Conservation (phyloP, 352 stramenopile species). For the Pythium pyrilobum region DNA sequence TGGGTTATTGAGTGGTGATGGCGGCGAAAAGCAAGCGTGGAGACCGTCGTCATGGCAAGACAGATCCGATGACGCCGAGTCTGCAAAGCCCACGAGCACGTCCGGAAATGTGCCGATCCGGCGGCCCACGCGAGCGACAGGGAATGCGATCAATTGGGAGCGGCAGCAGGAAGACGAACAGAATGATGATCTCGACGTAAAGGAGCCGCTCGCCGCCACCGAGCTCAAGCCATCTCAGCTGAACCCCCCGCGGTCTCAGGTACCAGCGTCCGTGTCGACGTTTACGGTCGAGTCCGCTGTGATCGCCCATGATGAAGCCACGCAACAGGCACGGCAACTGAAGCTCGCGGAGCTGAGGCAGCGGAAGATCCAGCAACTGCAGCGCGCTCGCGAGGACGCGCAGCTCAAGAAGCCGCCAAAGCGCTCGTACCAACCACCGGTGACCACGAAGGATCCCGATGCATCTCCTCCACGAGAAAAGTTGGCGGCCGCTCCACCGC, state of each 20-base stretch:
- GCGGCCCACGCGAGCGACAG: too few relatives aligned
- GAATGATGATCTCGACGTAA: too few relatives aligned
- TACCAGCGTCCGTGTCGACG: not conserved
- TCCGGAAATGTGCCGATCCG: too few relatives aligned
- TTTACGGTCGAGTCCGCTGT: constrained; percentile 1
- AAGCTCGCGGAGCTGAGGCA: constrained; percentile 43
- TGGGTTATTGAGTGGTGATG: too few relatives aligned
- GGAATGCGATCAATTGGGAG: not conserved
- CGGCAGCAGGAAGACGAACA: not conserved
- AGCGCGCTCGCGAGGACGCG: constrained; percentile 34
- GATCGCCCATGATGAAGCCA: constrained; percentile 8
- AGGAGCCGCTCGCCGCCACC: too few relatives aligned
- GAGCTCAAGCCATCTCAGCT: too few relatives aligned
- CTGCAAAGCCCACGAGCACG: too few relatives aligned
- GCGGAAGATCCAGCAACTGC: constrained; percentile 61
- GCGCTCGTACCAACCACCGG: not conserved
- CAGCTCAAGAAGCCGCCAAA: constrained; percentile 24
- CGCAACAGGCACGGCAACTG: constrained; percentile 16
- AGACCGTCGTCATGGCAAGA: not conserved
- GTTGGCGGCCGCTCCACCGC: not conserved
- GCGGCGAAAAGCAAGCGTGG: not conserved
- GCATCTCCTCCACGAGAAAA: not conserved
- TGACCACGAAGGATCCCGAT: too few relatives aligned
- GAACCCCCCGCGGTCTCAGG: too few relatives aligned
- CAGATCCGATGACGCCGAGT: not conserved